These are phyloP conservation scores for Lepidium aucheri DNA, from an alignment of 345 rosid species.

Conservation along the genomic window DNA sequence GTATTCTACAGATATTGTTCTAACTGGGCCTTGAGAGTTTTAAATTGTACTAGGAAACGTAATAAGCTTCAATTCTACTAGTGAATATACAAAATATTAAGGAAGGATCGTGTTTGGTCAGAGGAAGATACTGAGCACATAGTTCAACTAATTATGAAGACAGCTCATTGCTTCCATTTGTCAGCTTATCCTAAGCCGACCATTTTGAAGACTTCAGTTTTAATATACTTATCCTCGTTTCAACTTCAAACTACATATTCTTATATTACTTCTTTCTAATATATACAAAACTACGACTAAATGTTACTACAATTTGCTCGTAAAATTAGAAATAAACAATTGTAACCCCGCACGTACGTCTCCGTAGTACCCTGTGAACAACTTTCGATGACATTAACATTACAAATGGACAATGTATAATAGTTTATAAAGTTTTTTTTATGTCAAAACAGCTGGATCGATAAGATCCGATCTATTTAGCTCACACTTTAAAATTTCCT, in stretches of 20 bases:
- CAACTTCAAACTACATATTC: neutral
- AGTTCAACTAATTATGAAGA: slow-evolving; percentile 9
- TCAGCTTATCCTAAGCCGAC: slow-evolving; percentile 29
- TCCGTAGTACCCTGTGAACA: slow-evolving; percentile 32
- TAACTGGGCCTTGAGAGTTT: no score
- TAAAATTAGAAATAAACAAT: neutral
- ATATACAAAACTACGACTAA: neutral
- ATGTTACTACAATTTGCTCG: neutral
- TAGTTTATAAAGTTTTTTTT: neutral
- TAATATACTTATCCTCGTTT: neutral
- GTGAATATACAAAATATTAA: no score
- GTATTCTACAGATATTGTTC: no score
- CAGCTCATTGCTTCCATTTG: slow-evolving; percentile 28
- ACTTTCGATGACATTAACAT: slow-evolving; percentile 15
- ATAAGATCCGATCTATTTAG: no score
- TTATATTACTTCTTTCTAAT: neutral
- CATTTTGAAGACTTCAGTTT: slow-evolving; percentile 7
- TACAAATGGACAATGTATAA: neutral
- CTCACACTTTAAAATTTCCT: no score
- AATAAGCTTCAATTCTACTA: no score
- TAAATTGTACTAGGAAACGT: no score
- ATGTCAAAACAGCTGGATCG: no score
- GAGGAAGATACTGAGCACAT: slow-evolving; percentile 17
- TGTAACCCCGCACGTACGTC: slow-evolving; percentile 26
- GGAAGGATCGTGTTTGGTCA: neutral